Evolutionary conservation across 1,284 basidiomycete species (phyloP).

Genomic region (Austroboletus niveus): DNA sequence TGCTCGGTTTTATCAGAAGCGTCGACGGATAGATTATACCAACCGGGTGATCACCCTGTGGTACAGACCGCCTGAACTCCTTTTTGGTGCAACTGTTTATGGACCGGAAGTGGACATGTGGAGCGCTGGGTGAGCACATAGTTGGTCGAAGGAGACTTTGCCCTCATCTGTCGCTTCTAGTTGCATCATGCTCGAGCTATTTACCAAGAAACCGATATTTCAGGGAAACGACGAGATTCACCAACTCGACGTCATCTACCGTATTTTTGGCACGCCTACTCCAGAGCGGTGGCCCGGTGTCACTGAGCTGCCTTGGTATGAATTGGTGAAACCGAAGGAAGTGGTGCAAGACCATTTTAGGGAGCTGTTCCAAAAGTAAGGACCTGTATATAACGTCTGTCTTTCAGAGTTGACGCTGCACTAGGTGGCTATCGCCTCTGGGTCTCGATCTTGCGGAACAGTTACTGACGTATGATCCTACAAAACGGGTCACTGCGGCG

Average conservation of each 20-base stretch:
- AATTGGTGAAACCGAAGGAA: slow-evolving; percentile 90
- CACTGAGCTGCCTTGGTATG: slow-evolving; percentile 92
- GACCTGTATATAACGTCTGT: slow-evolving; percentile 21
- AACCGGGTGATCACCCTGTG: slow-evolving; percentile 99
- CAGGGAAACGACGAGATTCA: slow-evolving; percentile 97
- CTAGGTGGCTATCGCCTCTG: slow-evolving; percentile 78
- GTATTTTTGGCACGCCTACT: slow-evolving; percentile 86
- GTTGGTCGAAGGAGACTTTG: background rate
- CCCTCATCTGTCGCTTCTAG: slow-evolving; percentile 39
- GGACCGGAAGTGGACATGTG: slow-evolving; percentile 99
- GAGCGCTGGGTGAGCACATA: slow-evolving; percentile 82
- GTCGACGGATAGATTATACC: slow-evolving; percentile 89
- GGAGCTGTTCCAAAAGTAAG: slow-evolving; percentile 75
- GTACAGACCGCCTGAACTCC: slow-evolving; percentile 96
- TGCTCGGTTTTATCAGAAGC: slow-evolving; percentile 95
- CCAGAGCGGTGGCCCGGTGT: slow-evolving; percentile 83
- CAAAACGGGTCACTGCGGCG: slow-evolving; percentile 70
- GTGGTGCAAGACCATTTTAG: slow-evolving; percentile 70
- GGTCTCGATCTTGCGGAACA: slow-evolving; percentile 84
- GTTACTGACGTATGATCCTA: slow-evolving; percentile 83
- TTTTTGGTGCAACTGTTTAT: slow-evolving; percentile 96
- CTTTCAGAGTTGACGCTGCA: slow-evolving; percentile 7
- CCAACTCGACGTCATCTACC: slow-evolving; percentile 92
- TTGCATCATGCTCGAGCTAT: slow-evolving; percentile 98
- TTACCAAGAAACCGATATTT: slow-evolving; percentile 92